phyloP scores from a whole-genome alignment of 306 rosid species.

The Biancaea sappan region DNA sequence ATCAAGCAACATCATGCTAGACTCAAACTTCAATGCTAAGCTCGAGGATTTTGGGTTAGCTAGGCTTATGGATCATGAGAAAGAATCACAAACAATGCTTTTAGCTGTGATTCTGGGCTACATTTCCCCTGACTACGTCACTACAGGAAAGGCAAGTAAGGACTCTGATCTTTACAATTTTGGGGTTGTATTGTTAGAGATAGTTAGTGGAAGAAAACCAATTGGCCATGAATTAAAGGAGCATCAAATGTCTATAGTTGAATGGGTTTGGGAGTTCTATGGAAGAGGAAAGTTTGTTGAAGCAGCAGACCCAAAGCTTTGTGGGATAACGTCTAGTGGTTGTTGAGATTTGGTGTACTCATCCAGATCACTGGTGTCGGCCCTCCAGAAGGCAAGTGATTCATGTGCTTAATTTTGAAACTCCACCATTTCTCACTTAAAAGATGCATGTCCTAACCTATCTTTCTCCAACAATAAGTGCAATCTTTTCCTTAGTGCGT shows the following conservation, averaged over 20 bases:
- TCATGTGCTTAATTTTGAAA: constrained; percentile 39
- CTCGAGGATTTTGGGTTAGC: constrained; percentile 60
- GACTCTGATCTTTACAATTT: too few relatives aligned
- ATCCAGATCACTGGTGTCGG: constrained; percentile 28
- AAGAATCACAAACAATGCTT: constrained; percentile 32
- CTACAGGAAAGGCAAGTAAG: too few relatives aligned
- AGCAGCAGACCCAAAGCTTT: background rate
- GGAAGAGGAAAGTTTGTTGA: background rate
- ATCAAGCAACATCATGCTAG: constrained; percentile 59
- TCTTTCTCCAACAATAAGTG: background rate
- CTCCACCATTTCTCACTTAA: constrained; percentile 31
- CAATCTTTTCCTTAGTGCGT: too few relatives aligned
- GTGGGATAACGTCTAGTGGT: constrained; percentile 24
- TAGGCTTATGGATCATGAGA: constrained; percentile 44
- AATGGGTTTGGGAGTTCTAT: background rate
- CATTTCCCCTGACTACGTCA: background rate
- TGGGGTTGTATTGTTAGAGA: too few relatives aligned
- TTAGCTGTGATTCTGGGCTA: constrained; percentile 25
- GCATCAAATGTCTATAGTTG: background rate
- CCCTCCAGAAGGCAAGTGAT: constrained; percentile 39
- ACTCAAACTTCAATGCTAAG: constrained; percentile 42
- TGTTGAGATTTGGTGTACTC: constrained; percentile 41
- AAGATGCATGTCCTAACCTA: background rate
- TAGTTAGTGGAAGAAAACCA: too few relatives aligned
- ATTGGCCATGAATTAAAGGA: too few relatives aligned